A percentile compares a stretch with the other conserved stretches of the same genome.
Evolutionary conservation across 192 early-diverging fungal species (phyloP).

Genomic region (Backusella macrospora): DNA sequence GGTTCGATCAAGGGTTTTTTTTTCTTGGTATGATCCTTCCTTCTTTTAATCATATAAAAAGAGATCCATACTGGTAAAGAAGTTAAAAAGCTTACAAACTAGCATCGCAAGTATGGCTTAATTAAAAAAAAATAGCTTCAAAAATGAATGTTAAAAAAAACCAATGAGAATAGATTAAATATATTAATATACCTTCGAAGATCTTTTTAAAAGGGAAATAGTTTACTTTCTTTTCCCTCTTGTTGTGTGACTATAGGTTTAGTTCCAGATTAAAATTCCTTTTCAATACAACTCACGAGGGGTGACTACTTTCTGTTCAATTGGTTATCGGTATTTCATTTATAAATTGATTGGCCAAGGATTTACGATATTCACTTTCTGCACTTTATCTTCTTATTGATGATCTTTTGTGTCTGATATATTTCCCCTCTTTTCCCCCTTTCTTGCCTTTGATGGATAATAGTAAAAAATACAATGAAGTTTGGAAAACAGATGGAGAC

Average conservation of each 20-base stretch:
- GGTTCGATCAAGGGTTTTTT: too few species aligned
- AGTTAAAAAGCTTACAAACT: too few species aligned
- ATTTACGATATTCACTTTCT: background rate
- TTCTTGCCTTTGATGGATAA: conserved; percentile 3
- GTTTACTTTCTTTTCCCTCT: background rate
- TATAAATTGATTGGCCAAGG: background rate
- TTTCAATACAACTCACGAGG: conserved; percentile 12
- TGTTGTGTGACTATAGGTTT: background rate
- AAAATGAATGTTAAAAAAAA: background rate
- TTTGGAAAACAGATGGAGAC: conserved; percentile 64
- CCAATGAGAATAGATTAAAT: background rate
- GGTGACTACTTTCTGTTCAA: background rate
- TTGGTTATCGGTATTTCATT: conserved; percentile 11
- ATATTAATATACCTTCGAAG: background rate
- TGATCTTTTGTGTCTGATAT: background rate
- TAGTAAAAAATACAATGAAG: conserved; percentile 50
- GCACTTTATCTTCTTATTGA: background rate
- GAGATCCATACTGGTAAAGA: too few species aligned
- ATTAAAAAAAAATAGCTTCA: too few species aligned
- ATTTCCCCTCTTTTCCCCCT: background rate
- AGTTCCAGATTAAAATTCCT: conserved; percentile 16
- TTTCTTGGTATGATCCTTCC: too few species aligned
- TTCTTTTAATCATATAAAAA: too few species aligned
- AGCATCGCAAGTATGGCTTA: too few species aligned
- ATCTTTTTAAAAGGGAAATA: background rate